Conservation (phyloP, 495 filamentous ascomycete species). For the Talaromyces borbonicus region DNA sequence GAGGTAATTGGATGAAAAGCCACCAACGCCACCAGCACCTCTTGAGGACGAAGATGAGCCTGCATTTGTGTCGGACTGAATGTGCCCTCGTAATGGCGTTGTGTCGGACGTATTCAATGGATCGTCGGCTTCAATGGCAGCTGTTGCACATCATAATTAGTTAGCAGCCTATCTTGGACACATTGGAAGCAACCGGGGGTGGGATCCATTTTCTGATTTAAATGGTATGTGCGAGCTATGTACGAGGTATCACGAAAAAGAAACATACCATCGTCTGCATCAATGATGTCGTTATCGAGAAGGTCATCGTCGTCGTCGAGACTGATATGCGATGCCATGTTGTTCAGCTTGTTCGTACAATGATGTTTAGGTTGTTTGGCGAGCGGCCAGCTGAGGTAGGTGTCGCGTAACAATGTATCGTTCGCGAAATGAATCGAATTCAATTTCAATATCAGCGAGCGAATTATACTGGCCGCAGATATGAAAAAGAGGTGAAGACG, state of each 20-base stretch:
- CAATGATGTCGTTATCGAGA: constrained; percentile 83
- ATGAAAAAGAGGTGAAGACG: too few species aligned
- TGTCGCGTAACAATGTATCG: too few species aligned
- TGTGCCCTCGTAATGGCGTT: constrained; percentile 72
- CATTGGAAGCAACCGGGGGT: background rate
- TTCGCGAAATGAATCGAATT: too few species aligned
- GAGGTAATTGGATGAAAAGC: constrained; percentile 50
- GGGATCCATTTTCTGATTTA: too few species aligned
- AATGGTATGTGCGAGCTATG: too few species aligned
- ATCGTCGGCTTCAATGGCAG: constrained; percentile 86
- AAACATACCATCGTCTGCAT: constrained; percentile 83
- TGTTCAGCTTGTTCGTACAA: background rate
- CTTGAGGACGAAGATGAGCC: constrained; percentile 9
- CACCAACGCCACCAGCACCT: constrained; percentile 36
- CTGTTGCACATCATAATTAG: constrained; percentile 10
- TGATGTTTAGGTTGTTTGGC: too few species aligned
- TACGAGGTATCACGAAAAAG: too few species aligned
- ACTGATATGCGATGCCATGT: constrained; percentile 17
- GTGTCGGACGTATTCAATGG: constrained; percentile 65
- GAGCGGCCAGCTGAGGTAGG: too few species aligned
- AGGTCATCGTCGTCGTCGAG: constrained; percentile 53
- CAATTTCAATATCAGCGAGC: too few species aligned
- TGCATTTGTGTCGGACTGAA: constrained; percentile 43
- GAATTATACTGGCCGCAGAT: too few species aligned
- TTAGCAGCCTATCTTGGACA: background rate